Evolutionary conservation across 73 alveolate species (phyloP).

Genomic region (Paramecium octaurelia): DNA sequence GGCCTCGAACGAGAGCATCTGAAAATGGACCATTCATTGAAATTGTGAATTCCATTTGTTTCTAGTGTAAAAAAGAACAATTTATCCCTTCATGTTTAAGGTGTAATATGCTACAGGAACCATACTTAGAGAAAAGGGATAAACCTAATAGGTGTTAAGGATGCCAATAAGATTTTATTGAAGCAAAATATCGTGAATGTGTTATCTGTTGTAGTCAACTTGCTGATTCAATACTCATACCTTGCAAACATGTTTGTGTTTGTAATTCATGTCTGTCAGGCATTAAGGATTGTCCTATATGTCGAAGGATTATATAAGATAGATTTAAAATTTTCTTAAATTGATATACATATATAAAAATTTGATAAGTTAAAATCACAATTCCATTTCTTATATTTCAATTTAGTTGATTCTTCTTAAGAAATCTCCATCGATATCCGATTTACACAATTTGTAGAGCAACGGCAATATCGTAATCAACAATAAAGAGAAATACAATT

Average conservation of each 20-base stretch:
- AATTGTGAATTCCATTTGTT: not conserved
- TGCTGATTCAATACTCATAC: not conserved
- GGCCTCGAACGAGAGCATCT: not conserved
- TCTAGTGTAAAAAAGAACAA: not conserved
- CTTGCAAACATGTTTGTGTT: not conserved
- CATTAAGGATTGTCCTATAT: not conserved
- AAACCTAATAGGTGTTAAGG: not conserved
- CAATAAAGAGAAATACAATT: not conserved
- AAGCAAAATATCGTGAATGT: not conserved
- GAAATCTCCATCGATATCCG: not conserved
- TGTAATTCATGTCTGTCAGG: not conserved
- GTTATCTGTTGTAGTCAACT: not conserved
- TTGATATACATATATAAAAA: not conserved
- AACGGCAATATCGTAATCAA: not conserved
- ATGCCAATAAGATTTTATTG: not conserved
- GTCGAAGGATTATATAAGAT: not conserved
- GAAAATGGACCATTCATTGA: not conserved
- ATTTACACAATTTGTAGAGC: not conserved
- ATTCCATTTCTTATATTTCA: slow-evolving; percentile 30
- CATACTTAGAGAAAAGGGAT: no score
- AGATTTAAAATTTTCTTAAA: no score
- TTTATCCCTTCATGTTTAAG: not conserved
- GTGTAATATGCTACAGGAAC: not conserved
- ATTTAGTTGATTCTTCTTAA: slow-evolving; percentile 2
- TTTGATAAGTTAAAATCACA: not conserved